These are phyloP conservation scores for Endocarpon pusillum DNA, from an alignment of 495 filamentous ascomycete species.

Conservation along the genomic window DNA sequence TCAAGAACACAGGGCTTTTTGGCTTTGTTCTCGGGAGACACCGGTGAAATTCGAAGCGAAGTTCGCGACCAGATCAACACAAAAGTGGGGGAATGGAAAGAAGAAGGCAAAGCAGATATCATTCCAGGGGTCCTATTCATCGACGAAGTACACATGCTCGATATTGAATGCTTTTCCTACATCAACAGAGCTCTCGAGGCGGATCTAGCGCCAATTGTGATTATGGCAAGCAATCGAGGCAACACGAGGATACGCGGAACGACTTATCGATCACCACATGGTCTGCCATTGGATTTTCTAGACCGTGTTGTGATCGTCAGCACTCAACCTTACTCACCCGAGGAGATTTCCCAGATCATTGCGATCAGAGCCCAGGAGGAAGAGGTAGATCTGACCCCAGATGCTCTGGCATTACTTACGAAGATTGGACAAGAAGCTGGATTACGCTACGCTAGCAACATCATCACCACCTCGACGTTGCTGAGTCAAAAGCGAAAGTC, in stretches of 20 bases:
- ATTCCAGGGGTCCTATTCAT: constrained; percentile 96
- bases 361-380: constrained; percentile 86
- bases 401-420: constrained; percentile 79
- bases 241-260: constrained; percentile 87
- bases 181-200: constrained; percentile 93
- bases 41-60: constrained; percentile 93
- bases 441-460: constrained; percentile 81
- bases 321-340: constrained; percentile 69
- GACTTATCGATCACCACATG: constrained; percentile 78
- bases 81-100: constrained; percentile 96
- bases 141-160: constrained; percentile 98
- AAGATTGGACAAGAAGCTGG: constrained; percentile 92
- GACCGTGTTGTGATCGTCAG: constrained; percentile 93
- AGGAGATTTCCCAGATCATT: constrained; percentile 83
- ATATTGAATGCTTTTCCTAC: constrained; percentile 97
- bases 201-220: constrained; percentile 89
- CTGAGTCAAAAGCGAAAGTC: constrained; percentile 63
- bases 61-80: constrained; percentile 97
- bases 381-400: constrained; percentile 75
- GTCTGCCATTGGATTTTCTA: constrained; percentile 86
- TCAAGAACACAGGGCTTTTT: constrained; percentile 92
- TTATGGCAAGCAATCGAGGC: constrained; percentile 98
- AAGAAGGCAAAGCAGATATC: constrained; percentile 96
- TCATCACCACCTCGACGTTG: constrained; percentile 84
- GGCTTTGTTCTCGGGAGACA: constrained; percentile 92